Evolutionary conservation across 2,329 filamentous ascomycete genomes (phyloP).

Genomic region (Aspergillus unguis): DNA sequence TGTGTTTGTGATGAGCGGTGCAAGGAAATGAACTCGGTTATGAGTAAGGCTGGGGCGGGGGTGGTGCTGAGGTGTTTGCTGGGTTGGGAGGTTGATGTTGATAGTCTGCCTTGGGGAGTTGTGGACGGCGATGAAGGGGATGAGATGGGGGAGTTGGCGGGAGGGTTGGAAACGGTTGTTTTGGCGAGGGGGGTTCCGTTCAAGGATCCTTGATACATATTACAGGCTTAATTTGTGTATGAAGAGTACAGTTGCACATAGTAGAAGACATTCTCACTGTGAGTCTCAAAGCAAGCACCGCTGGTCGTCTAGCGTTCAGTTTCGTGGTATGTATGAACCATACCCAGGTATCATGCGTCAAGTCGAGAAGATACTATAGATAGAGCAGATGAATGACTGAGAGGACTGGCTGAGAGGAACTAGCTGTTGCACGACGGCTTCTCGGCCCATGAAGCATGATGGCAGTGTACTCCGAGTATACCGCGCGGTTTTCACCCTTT

Average conservation of each 20-base stretch:
- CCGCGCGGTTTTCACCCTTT: too few species aligned
- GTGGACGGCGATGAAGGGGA: conserved; percentile 75
- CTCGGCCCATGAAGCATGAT: too few species aligned
- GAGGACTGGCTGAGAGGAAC: too few species aligned
- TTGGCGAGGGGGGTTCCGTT: conserved; percentile 63
- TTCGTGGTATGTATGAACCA: too few species aligned
- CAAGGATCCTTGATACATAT: conserved; percentile 3
- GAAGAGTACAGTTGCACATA: background rate
- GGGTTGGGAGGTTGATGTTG: conserved; percentile 74
- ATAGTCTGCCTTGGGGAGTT: conserved; percentile 79
- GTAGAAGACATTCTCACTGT: background rate
- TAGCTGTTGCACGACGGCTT: too few species aligned
- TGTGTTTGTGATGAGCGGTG: conserved; percentile 85
- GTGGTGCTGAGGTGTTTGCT: conserved; percentile 77
- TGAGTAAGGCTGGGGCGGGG: conserved; percentile 84
- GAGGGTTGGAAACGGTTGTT: conserved; percentile 78
- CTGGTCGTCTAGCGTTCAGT: too few species aligned
- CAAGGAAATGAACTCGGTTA: conserved; percentile 82
- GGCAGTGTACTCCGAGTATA: too few species aligned
- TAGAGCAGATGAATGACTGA: too few species aligned
- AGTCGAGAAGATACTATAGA: too few species aligned
- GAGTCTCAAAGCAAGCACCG: too few species aligned
- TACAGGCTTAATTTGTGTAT: too few species aligned
- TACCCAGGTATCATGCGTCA: too few species aligned
- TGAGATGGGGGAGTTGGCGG: conserved; percentile 62